Percentiles rank a stretch among this genome's conserved stretches.
Evolutionary conservation across 2,329 filamentous ascomycete species (phyloP).

Genomic region (Geosmithia morbida): DNA sequence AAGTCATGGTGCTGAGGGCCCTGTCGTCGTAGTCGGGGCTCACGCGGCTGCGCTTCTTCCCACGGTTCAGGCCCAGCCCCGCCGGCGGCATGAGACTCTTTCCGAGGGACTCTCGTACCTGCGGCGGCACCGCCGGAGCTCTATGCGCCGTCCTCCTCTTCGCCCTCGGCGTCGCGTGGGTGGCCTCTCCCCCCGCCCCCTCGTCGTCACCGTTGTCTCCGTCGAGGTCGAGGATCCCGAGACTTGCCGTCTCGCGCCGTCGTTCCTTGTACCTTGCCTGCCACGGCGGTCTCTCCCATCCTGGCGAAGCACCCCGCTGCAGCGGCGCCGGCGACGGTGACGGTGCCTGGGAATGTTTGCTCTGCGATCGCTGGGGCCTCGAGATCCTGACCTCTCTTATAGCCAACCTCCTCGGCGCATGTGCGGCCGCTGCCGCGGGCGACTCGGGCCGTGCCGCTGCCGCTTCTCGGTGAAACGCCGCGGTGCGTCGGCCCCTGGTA

Average conservation of each 20-base stretch:
- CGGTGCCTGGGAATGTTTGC: constrained; percentile 6
- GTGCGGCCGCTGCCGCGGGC: constrained; percentile 4
- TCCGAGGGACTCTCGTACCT: constrained; percentile 6
- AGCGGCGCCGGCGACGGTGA: constrained; percentile 3
- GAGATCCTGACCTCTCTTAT: constrained; percentile 20
- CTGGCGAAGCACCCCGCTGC: constrained; percentile 7
- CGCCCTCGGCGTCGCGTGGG: constrained; percentile 10
- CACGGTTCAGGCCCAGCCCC: constrained; percentile 6
- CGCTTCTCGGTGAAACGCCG: constrained; percentile 4
- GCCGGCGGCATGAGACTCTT: constrained; percentile 8
- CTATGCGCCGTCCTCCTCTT: constrained; percentile 6
- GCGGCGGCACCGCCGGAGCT: too few relatives aligned
- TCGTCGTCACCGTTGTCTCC: constrained; percentile 6
- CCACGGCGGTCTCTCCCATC: background rate
- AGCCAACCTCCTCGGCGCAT: constrained; percentile 17
- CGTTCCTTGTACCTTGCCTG: background rate
- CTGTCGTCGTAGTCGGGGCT: constrained; percentile 43
- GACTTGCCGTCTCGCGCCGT: background rate
- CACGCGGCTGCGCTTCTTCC: constrained; percentile 25
- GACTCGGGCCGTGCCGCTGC: constrained; percentile 2
- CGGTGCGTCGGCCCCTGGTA: constrained; percentile 1
- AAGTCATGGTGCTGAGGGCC: constrained; percentile 38
- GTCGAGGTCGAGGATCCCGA: background rate
- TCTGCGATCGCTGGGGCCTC: constrained; percentile 9
- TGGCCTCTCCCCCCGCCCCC: background rate